A percentile compares a stretch with the other conserved stretches of the same genome.
These are phyloP conservation scores for Psidium friedrichsthalianum DNA, from an alignment of 345 rosid genomes.

Conservation along the genomic window DNA sequence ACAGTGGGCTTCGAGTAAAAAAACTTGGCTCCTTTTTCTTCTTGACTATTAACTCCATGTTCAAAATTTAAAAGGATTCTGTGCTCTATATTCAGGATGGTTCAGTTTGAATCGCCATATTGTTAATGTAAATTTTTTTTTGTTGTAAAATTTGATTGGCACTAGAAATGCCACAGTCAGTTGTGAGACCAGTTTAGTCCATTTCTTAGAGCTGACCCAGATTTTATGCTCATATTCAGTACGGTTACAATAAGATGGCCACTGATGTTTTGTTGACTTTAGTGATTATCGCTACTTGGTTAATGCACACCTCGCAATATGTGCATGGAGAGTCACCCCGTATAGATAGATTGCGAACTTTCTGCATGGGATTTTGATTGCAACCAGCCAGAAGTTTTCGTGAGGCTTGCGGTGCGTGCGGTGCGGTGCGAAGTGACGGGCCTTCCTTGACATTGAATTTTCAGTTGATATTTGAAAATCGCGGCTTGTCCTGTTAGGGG, in stretches of 20 bases:
- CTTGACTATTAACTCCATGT: neutral
- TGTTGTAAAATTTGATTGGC: neutral
- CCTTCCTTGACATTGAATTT: neutral
- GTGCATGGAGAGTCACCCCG: slow-evolving; percentile 81
- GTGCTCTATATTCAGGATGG: neutral
- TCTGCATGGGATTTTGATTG: neutral
- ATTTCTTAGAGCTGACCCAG: neutral
- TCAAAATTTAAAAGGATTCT: neutral
- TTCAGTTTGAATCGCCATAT: neutral
- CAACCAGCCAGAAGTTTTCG: neutral
- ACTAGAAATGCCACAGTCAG: neutral
- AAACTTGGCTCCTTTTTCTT: neutral
- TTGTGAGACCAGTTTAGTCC: neutral
- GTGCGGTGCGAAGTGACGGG: neutral
- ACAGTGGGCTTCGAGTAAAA: neutral
- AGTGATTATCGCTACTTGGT: neutral
- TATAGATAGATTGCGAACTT: slow-evolving; percentile 2
- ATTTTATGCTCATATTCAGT: neutral
- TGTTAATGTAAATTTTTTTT: neutral
- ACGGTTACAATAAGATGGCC: neutral
- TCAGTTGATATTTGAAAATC: neutral
- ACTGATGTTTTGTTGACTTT: neutral
- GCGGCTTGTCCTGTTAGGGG: neutral
- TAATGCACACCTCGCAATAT: slow-evolving; percentile 3
- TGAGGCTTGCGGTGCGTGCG: neutral